Base-by-base conservation (phyloP, 148 eudicot species). In the Pouteria glomerata region DNA sequence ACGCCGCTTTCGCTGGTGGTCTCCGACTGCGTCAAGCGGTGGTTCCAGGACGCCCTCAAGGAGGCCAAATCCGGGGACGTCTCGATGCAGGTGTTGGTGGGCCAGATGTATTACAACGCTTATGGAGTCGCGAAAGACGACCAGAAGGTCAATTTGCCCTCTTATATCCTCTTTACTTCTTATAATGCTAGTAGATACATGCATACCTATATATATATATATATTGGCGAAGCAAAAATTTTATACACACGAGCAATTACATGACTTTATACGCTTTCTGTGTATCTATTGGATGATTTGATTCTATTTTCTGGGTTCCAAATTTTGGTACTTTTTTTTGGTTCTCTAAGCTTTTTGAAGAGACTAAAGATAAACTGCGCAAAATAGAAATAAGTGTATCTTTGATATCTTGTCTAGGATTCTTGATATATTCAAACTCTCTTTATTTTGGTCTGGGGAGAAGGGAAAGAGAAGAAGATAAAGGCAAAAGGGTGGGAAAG, bases 31-130 rank as follows among this genome's bases (percentile, higher is more conserved):
- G 85, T 77, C 26, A 64, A 42, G 76, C 74, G 90, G 71, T 87
- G 92, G 92, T 89, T 89, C 75, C 81, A 77, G 26, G 95, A 87
- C 44, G 82, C 90, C 29, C 82, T 92, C 16, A 89, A 83, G 75
- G 92, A 89, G 69, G 94, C 95, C 21, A 89, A 86, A 73, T 63
- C 81, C 10, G 94, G 95, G 15, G 92, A 89, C 71, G 53, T 85
- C 30, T 80, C 86, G 53, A 86, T 89, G 94, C 97, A 91, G 80
- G 90, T 91, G 31, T 82, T 91, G 75, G 83, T 91, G 51, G 85
- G 84, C 66, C 94, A 91, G 91, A 91, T 91, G 97, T 91, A 89
- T 57, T 74, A 48, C 75, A 70, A 47, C 81, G 91, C 91, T 33
- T 91, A 91, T 81, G 97, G 97, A 30, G 85, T 82, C 30, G 68